Conservation (phyloP, 2,329 filamentous ascomycete genomes). For the Capronia epimyces region DNA sequence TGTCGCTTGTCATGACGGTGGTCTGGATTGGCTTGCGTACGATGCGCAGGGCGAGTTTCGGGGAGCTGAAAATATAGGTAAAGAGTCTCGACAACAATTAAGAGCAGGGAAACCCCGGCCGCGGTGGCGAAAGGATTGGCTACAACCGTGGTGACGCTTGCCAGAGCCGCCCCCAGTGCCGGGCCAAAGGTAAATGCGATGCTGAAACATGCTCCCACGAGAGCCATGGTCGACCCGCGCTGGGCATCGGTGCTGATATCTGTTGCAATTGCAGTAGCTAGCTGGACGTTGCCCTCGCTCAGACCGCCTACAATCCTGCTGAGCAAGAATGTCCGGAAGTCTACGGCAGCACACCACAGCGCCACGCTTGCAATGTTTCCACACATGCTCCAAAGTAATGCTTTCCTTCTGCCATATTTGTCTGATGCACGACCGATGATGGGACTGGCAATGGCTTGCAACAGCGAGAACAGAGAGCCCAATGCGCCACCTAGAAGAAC, state of each 20-base stretch:
- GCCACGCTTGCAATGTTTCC: constrained; percentile 91
- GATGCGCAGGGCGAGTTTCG: constrained; percentile 68
- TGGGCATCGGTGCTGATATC: constrained; percentile 85
- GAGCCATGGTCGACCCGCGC: constrained; percentile 86
- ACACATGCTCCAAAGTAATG: constrained; percentile 82
- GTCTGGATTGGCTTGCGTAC: constrained; percentile 30
- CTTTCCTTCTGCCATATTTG: constrained; percentile 76
- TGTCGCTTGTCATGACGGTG: constrained; percentile 24
- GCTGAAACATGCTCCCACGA: constrained; percentile 94
- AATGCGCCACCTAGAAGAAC: constrained; percentile 89
- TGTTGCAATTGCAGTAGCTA: constrained; percentile 92
- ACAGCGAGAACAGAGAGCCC: constrained; percentile 85
- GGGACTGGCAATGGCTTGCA: constrained; percentile 88
- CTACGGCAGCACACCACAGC: constrained; percentile 86
- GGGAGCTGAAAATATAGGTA: constrained; percentile 82
- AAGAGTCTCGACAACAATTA: constrained; percentile 80
- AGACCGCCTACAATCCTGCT: constrained; percentile 86
- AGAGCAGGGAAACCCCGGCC: constrained; percentile 74
- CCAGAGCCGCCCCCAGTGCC: constrained; percentile 80
- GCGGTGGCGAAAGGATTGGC: constrained; percentile 92
- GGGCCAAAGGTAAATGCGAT: constrained; percentile 96
- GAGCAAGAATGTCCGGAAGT: constrained; percentile 94
- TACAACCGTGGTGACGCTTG: constrained; percentile 68
- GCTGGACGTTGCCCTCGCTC: constrained; percentile 93
- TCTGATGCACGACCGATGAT: constrained; percentile 87